Conservation (phyloP, 1,284 basidiomycete species). For the Rhodotorula sp. region DNA sequence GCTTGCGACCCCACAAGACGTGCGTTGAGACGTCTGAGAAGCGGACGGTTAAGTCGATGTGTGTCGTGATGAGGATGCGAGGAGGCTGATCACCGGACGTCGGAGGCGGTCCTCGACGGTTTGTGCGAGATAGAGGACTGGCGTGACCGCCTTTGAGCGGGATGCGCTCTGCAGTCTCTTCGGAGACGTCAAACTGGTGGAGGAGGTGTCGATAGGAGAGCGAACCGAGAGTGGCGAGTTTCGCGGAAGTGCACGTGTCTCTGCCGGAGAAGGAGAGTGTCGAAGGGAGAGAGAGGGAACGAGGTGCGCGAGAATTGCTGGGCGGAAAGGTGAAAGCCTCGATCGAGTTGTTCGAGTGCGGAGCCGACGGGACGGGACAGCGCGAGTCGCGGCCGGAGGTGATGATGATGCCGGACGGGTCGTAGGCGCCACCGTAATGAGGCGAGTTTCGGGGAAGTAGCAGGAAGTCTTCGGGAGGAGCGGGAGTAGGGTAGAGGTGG, state of each 20-base stretch:
- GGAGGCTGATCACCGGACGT: constrained; percentile 57
- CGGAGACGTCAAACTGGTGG: constrained; percentile 46
- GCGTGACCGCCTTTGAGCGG: constrained; percentile 46
- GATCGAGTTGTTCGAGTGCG: constrained; percentile 48
- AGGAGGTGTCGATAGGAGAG: constrained; percentile 26
- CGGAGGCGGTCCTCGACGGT: constrained; percentile 47
- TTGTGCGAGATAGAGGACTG: constrained; percentile 43
- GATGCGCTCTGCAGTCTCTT: constrained; percentile 48
- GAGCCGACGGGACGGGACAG: constrained; percentile 41
- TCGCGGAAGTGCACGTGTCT: constrained; percentile 42
- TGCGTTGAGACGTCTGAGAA: constrained; percentile 58
- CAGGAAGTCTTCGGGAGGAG: constrained; percentile 73
- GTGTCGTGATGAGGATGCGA: constrained; percentile 66
- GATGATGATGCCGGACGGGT: constrained; percentile 66
- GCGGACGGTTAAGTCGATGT: constrained; percentile 64
- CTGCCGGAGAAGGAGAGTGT: constrained; percentile 46
- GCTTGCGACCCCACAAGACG: constrained; percentile 24
- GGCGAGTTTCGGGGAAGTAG: constrained; percentile 70
- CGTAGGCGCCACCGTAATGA: constrained; percentile 67
- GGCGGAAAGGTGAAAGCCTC: constrained; percentile 55
- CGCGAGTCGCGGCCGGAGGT: constrained; percentile 43
- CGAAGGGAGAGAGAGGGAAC: constrained; percentile 41
- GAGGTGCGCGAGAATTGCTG: constrained; percentile 26
- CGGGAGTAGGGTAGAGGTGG: constrained; percentile 63
- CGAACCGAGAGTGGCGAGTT: constrained; percentile 21